Percentiles rank a stretch among this genome's conserved stretches.
Evolutionary conservation across 2,329 filamentous ascomycete species (phyloP).

Genomic region (Penicillium sp.): DNA sequence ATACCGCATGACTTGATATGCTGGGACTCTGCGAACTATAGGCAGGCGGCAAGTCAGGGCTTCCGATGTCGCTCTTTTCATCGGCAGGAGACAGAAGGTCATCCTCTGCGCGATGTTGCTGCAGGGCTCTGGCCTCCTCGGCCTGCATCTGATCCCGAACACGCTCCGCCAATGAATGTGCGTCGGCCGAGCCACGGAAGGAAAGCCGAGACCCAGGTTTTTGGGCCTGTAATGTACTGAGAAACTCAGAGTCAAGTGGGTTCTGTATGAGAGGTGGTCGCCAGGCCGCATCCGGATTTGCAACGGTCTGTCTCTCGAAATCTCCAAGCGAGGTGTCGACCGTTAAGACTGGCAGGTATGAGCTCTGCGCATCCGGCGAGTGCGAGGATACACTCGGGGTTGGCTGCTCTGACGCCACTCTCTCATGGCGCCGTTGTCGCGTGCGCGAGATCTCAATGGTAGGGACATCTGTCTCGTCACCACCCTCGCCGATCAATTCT

Average conservation of each 20-base stretch:
- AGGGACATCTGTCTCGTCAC: constrained; percentile 73
- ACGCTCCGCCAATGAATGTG: constrained; percentile 42
- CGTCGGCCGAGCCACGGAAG: constrained; percentile 34
- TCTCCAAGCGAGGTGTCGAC: constrained; percentile 30
- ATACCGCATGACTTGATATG: constrained; percentile 21
- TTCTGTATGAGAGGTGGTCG: constrained; percentile 30
- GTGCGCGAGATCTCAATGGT: constrained; percentile 62
- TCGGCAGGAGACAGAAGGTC: constrained; percentile 27
- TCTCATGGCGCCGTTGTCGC: constrained; percentile 22
- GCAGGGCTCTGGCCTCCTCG: constrained; percentile 48
- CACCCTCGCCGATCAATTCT: constrained; percentile 82
- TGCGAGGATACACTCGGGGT: constrained; percentile 7
- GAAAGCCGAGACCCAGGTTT: constrained; percentile 34
- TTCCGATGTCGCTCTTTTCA: constrained; percentile 15
- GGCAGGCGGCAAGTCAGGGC: constrained; percentile 11
- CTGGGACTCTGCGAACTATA: constrained; percentile 10
- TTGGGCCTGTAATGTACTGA: constrained; percentile 27
- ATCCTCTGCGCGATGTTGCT: constrained; percentile 32
- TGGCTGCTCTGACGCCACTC: constrained; percentile 18
- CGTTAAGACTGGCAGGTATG: constrained; percentile 24
- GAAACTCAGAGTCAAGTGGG: constrained; percentile 33
- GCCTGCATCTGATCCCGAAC: constrained; percentile 48
- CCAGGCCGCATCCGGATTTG: constrained; percentile 15
- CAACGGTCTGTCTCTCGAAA: constrained; percentile 10
- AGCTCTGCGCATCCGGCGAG: constrained; percentile 12